Evolutionary conservation across 164 flowering plant genomes (phyloP), one percentile per base, ranked within the genome.

Genomic region (Stephania cephalantha): DNA sequence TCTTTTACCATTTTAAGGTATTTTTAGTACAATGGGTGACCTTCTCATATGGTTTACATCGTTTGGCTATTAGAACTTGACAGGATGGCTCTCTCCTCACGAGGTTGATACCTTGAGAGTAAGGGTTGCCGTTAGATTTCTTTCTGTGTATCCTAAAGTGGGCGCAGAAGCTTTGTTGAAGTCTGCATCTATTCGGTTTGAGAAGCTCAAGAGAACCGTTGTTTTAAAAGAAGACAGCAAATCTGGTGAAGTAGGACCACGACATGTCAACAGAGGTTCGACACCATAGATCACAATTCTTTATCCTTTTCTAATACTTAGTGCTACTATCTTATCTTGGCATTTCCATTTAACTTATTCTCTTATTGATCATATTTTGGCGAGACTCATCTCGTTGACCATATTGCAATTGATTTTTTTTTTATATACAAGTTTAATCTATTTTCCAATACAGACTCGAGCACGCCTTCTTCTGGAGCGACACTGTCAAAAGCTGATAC

Each of bases 11-110:
- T 44, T 18, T 31, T 18, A 15, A 31, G 20, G 42, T 46, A 2
- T 13, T 70, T 45, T 12, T 70, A 6, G 29, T n/a, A n/a, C 12
- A 1, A 7, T 42, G 8, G 6, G 31, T 69, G 9, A 12, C 50
- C 6, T 46, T 75, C 42, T 46, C 63, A 44, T 72, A 69, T 73
- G 48, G 25, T 73, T 72, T 68, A 35, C 55, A 45, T 66, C 64
- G 5, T 79, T 48, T 74, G 18, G 42, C 75, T 73, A 81, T 79
- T 85, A 93, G 97, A 76, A 65, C 73, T 82, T 76, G 67, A 84
- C 97, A 73, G 97, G 99, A 73, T 95, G 99, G 97, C 90, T 93
- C 80, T 73, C 97, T 48, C 71, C 78, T 5, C 74, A 45, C 69
- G 66, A 76, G 70, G 78, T 86, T 50, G 84, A 84, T 58, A 81